A percentile compares a stretch with the other conserved stretches of the same genome.
phyloP scores from a whole-genome alignment of 169 alveolate genomes.

The Plasmodium vivax region DNA sequence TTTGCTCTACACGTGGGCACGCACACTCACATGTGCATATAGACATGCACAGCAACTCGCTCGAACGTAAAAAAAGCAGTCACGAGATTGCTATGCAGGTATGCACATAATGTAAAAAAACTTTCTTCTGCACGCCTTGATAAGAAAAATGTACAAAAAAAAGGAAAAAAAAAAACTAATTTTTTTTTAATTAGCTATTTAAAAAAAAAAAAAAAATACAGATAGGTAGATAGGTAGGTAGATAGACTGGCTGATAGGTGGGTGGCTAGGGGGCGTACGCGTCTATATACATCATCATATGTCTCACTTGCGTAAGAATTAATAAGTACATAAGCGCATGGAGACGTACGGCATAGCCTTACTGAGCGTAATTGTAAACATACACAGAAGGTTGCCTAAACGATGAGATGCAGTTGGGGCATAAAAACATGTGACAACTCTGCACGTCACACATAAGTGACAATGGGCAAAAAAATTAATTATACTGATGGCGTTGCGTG shows the following conservation, averaged over 20 bases:
- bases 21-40: not conserved
- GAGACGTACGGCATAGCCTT: not conserved
- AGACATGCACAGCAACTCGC: not conserved
- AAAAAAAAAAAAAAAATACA: not conserved
- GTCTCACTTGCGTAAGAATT: not conserved
- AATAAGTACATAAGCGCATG: not conserved
- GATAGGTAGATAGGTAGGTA: too few relatives aligned
- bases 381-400: not conserved
- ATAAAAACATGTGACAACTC: constrained; percentile 9
- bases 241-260: not conserved
- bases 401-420: not conserved
- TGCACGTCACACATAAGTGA: constrained; percentile 12
- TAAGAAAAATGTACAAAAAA: constrained; percentile 4
- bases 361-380: not conserved
- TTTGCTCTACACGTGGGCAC: not conserved
- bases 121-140: not conserved
- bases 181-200: not conserved
- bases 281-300: not conserved
- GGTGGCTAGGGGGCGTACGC: not conserved
- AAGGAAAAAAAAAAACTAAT: not conserved
- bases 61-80: not conserved
- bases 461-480: constrained; percentile 14
- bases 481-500: not conserved
- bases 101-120: not conserved
- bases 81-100: not conserved